These are phyloP conservation scores for Wickerhamomyces bovis DNA, from an alignment of 805 yeast species.

Conservation along the genomic window DNA sequence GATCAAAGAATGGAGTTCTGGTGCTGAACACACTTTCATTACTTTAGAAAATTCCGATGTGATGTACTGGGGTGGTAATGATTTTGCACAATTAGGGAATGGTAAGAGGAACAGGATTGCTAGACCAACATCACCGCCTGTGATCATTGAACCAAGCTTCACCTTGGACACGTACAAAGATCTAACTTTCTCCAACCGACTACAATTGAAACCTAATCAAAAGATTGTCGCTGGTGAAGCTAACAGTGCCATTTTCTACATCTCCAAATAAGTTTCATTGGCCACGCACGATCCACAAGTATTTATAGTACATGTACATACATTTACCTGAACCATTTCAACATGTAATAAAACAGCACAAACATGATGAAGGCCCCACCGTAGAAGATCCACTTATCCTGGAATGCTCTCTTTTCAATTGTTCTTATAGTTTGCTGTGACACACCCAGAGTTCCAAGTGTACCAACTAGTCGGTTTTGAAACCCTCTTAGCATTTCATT, in stretches of 20 bases:
- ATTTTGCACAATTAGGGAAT: constrained; percentile 76
- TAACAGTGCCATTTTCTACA: constrained; percentile 61
- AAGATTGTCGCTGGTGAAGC: constrained; percentile 54
- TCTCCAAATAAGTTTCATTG: constrained; percentile 3
- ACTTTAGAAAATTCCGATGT: constrained; percentile 60
- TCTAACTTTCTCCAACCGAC: constrained; percentile 34
- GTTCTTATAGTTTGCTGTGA: constrained; percentile 76
- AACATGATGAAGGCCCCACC: constrained; percentile 60
- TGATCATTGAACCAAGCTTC: constrained; percentile 48
- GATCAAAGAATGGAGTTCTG: constrained; percentile 50
- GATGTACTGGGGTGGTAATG: constrained; percentile 79
- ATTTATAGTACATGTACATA: constrained; percentile 18
- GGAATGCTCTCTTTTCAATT: constrained; percentile 74
- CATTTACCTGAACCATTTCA: constrained; percentile 52
- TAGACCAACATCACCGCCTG: constrained; percentile 49
- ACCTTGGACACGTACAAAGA: constrained; percentile 27
- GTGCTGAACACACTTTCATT: constrained; percentile 59
- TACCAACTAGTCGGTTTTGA: constrained; percentile 56
- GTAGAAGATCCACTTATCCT: constrained; percentile 85
- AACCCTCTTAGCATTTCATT: constrained; percentile 62
- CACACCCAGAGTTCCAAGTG: constrained; percentile 78
- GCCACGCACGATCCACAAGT: neutral
- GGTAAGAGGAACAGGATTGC: constrained; percentile 62
- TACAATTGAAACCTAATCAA: constrained; percentile 48
- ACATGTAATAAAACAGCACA: constrained; percentile 59